These are phyloP conservation scores for Anisogramma anomala DNA, from an alignment of 2,329 filamentous ascomycete genomes.

Conservation along the genomic window DNA sequence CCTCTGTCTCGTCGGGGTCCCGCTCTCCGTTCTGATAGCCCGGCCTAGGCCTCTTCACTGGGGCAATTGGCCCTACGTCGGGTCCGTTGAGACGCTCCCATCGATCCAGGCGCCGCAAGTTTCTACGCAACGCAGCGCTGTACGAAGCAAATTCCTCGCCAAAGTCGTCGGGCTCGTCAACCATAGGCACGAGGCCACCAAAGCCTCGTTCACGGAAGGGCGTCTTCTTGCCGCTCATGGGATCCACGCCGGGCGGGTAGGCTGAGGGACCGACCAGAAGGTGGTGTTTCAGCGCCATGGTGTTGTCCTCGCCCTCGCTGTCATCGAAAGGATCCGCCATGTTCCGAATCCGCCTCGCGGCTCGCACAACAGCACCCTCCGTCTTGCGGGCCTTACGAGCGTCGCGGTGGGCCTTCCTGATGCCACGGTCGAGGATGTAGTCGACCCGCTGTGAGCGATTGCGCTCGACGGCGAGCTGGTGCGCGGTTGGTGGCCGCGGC, in stretches of 20 bases:
- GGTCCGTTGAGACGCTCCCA: slow-evolving; percentile 48
- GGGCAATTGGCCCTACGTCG: slow-evolving; percentile 34
- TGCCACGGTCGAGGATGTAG: slow-evolving; percentile 64
- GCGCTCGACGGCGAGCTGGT: slow-evolving; percentile 69
- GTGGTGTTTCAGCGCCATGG: slow-evolving; percentile 23
- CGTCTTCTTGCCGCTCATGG: slow-evolving; percentile 16
- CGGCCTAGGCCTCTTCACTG: slow-evolving; percentile 30
- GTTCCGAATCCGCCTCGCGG: slow-evolving; percentile 50
- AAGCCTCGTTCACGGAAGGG: slow-evolving; percentile 46
- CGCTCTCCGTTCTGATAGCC: slow-evolving; percentile 19
- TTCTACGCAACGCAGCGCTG: slow-evolving; percentile 52
- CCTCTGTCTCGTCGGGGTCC: slow-evolving; percentile 24
- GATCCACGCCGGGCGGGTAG: slow-evolving; percentile 12
- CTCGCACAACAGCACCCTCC: slow-evolving; percentile 56
- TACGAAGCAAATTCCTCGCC: slow-evolving; percentile 63
- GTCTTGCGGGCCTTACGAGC: slow-evolving; percentile 39
- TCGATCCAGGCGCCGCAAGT: slow-evolving; percentile 52
- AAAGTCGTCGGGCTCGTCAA: slow-evolving; percentile 56
- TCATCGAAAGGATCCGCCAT: slow-evolving; percentile 47
- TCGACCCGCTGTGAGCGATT: slow-evolving; percentile 72
- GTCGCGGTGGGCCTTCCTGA: slow-evolving; percentile 54
- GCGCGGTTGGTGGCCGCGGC: slow-evolving; percentile 64
- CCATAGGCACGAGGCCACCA: slow-evolving; percentile 52
- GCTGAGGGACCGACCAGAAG: slow-evolving; percentile 14
- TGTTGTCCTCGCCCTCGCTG: slow-evolving; percentile 47